Evolutionary conservation across 2,329 filamentous ascomycete genomes (phyloP).

Genomic region (Xylaria sp.): DNA sequence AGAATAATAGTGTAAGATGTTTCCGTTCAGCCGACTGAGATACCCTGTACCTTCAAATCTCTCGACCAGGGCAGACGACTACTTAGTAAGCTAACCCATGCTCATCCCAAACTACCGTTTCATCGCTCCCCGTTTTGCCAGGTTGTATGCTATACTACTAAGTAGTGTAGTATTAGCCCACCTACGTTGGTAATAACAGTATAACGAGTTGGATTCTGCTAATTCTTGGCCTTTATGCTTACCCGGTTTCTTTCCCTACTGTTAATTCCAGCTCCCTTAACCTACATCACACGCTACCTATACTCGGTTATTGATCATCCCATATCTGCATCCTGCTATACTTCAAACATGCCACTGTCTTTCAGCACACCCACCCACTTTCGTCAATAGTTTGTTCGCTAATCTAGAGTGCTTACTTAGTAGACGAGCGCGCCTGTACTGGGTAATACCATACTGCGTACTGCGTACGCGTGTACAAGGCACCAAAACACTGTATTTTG

Average conservation of each 20-base stretch:
- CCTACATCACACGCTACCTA: neutral
- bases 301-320: slow-evolving; percentile 7
- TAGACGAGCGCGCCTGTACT: neutral
- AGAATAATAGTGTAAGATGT: neutral
- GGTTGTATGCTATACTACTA: slow-evolving; percentile 7
- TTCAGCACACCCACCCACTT: neutral
- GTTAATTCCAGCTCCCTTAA: neutral
- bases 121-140: slow-evolving; percentile 2
- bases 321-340: slow-evolving; percentile 15
- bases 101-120: slow-evolving; percentile 14
- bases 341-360: slow-evolving; percentile 1
- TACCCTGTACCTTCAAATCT: slow-evolving; percentile 5
- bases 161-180: slow-evolving; percentile 5
- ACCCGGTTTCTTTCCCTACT: slow-evolving; percentile 6
- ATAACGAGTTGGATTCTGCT: neutral
- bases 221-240: slow-evolving; percentile 5
- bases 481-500: neutral
- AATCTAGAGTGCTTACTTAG: slow-evolving; percentile 10
- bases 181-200: neutral
- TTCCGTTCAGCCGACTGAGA: neutral
- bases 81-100: slow-evolving; percentile 7
- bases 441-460: neutral
- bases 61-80: neutral
- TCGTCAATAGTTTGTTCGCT: slow-evolving; percentile 19
- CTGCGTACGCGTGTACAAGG: neutral